These are phyloP conservation scores for Benincasa hispida DNA, from an alignment of 306 rosid genomes.

Conservation along the genomic window DNA sequence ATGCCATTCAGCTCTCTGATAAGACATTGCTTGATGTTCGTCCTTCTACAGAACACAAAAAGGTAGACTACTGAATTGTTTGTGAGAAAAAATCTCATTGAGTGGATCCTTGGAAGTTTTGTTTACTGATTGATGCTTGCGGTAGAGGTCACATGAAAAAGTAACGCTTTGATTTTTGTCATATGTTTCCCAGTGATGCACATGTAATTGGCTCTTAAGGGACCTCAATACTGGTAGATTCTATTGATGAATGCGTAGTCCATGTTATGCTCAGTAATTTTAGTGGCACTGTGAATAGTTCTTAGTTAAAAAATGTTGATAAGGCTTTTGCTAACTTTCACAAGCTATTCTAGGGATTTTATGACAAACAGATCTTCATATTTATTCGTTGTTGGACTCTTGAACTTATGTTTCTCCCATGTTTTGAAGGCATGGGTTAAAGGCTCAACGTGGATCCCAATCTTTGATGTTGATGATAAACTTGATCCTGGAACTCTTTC, in stretches of 20 bases:
- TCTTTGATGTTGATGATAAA: slow-evolving; percentile 49
- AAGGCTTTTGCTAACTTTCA: not conserved
- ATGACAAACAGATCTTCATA: not conserved
- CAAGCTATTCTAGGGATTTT: not conserved
- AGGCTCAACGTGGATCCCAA: slow-evolving; percentile 84
- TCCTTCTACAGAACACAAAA: slow-evolving; percentile 68
- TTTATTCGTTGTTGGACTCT: slow-evolving; percentile 1
- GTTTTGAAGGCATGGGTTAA: slow-evolving; percentile 74
- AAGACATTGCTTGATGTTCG: slow-evolving; percentile 88
- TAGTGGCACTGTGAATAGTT: not conserved
- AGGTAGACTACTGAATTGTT: slow-evolving; percentile 26
- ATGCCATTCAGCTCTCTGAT: slow-evolving; percentile 83
- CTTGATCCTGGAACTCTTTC: slow-evolving; percentile 54
- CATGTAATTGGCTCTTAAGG: not conserved
- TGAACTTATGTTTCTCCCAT: not conserved
- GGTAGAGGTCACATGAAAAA: not conserved
- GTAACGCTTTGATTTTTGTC: not conserved
- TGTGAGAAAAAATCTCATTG: not conserved
- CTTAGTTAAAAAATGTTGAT: not conserved
- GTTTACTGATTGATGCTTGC: not conserved
- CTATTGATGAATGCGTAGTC: not conserved
- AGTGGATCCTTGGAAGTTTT: not conserved
- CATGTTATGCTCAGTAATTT: not conserved
- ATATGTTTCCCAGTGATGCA: not conserved
- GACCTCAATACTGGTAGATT: not conserved